Conservation (phyloP, 768 basidiomycete genomes). For the Kwoniella sp. region DNA sequence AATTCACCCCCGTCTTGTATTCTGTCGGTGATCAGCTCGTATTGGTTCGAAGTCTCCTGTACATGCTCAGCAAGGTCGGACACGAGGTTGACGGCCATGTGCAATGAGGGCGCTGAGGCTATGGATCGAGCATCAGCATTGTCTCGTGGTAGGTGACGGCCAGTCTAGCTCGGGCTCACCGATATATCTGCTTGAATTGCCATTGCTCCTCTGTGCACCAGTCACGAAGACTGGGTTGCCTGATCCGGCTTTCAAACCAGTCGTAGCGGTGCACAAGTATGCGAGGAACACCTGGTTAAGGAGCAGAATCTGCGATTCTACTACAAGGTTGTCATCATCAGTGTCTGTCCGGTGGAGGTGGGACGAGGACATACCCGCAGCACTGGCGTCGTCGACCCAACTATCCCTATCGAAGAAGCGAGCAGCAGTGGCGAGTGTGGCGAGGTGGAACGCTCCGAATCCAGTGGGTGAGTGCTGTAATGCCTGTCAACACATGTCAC, state of each 20-base stretch:
- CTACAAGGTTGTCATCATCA: not conserved
- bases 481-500: conserved; percentile 63
- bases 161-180: conserved; percentile 8
- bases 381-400: conserved; percentile 63
- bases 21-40: conserved; percentile 28
- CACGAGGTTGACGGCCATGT: conserved; percentile 32
- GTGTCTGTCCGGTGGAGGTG: conserved; percentile 58
- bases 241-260: conserved; percentile 36
- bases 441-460: conserved; percentile 81
- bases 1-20: conserved; percentile 31
- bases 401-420: conserved; percentile 66
- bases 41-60: conserved; percentile 33
- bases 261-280: conserved; percentile 42
- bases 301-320: conserved; percentile 27
- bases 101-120: conserved; percentile 45
- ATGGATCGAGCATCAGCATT: not conserved
- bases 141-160: not conserved
- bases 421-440: conserved; percentile 74
- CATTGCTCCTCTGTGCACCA: conserved; percentile 31
- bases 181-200: conserved; percentile 30
- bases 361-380: conserved; percentile 61
- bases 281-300: conserved; percentile 41
- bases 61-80: conserved; percentile 36
- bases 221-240: conserved; percentile 47
- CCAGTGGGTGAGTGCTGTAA: conserved; percentile 60